Percentiles rank a stretch among this genome's conserved stretches.
Evolutionary conservation across 1,139 yeast genomes (phyloP).

Genomic region (Sugiyamaella xylanicola): DNA sequence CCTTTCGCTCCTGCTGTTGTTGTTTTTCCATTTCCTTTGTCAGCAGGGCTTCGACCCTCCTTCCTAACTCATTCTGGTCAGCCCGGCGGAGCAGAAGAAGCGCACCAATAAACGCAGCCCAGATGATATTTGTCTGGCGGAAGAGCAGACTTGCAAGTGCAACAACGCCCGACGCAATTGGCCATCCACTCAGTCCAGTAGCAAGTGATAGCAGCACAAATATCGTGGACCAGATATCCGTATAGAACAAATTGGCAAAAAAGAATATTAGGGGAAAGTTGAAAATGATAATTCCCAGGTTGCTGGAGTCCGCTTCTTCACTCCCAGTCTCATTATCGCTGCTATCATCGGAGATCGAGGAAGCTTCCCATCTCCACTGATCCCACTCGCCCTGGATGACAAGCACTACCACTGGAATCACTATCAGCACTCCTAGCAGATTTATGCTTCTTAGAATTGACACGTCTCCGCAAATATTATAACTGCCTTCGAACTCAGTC

Average conservation of each 20-base stretch:
- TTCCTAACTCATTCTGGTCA: neutral
- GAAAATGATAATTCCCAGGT: slow-evolving; percentile 40
- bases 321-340: slow-evolving; percentile 25
- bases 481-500: slow-evolving; percentile 26
- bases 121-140: slow-evolving; percentile 88
- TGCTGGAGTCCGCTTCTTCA: slow-evolving; percentile 39
- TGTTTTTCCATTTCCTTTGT: neutral
- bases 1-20: neutral
- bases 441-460: slow-evolving; percentile 33
- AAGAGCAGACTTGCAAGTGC: slow-evolving; percentile 52
- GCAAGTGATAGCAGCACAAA: slow-evolving; percentile 57
- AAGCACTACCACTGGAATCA: slow-evolving; percentile 48
- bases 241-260: slow-evolving; percentile 78
- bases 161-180: slow-evolving; percentile 29
- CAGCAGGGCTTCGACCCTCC: neutral
- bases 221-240: slow-evolving; percentile 90
- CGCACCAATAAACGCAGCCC: slow-evolving; percentile 66
- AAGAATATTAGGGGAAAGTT: slow-evolving; percentile 72
- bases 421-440: slow-evolving; percentile 52
- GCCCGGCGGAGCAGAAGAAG: slow-evolving; percentile 13
- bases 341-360: neutral
- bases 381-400: slow-evolving; percentile 30
- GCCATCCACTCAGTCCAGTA: slow-evolving; percentile 37
- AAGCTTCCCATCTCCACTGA: slow-evolving; percentile 5
- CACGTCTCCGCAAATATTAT: slow-evolving; percentile 31